phyloP scores from a whole-genome alignment of 257 asterid genomes.

The Gardenia jasminoides region DNA sequence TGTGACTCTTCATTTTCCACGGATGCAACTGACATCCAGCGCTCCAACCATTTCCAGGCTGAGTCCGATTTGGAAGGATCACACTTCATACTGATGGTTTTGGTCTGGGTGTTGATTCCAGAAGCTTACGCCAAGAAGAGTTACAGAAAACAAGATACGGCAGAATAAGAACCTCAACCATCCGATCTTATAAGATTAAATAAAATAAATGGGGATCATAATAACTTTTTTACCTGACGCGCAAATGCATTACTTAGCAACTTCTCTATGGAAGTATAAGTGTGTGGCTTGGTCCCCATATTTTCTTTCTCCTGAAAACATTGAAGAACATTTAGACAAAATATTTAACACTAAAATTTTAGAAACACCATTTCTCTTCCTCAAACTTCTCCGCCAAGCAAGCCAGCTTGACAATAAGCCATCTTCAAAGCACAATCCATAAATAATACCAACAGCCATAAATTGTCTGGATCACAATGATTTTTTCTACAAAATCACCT shows the following conservation, averaged over 20 bases:
- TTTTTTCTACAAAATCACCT: neutral
- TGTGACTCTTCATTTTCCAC: slow-evolving; percentile 38
- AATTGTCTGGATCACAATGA: neutral
- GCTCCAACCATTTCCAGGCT: slow-evolving; percentile 94
- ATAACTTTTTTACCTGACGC: slow-evolving; percentile 58
- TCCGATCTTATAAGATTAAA: neutral
- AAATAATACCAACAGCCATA: neutral
- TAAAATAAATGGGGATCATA: neutral
- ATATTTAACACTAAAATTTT: neutral
- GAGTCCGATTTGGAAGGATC: slow-evolving; percentile 83
- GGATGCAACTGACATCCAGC: slow-evolving; percentile 85
- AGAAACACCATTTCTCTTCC: neutral
- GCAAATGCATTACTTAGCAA: slow-evolving; percentile 86
- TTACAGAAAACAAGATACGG: slow-evolving; percentile 22
- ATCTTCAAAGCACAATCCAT: neutral
- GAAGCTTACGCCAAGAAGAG: slow-evolving; percentile 51
- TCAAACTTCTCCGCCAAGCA: neutral
- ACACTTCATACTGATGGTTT: slow-evolving; percentile 72
- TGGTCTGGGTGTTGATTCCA: slow-evolving; percentile 67
- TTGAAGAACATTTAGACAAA: slow-evolving; percentile 14
- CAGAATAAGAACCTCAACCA: neutral
- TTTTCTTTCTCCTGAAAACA: slow-evolving; percentile 50
- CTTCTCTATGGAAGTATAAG: slow-evolving; percentile 62
- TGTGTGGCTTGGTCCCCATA: slow-evolving; percentile 31
- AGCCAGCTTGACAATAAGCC: neutral